A percentile compares a stretch with the other conserved stretches of the same genome.
Evolutionary conservation across 352 stramenopile species (phyloP).

Genomic region (Lagenidium giganteum): DNA sequence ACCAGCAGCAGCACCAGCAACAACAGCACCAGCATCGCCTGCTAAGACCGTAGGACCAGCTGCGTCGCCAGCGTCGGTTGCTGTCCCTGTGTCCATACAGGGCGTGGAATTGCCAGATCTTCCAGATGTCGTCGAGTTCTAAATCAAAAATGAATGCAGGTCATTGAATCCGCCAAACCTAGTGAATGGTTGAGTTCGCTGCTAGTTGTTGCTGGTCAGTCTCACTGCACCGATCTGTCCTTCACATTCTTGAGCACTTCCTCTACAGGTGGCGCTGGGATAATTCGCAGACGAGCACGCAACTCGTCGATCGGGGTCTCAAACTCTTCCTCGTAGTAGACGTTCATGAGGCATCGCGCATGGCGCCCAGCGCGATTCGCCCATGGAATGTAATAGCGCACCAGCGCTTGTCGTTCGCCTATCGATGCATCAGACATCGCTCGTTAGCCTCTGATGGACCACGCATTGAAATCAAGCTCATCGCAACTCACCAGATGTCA

Average conservation of each 20-base stretch:
- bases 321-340: conserved; percentile 96
- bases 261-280: conserved; percentile 10
- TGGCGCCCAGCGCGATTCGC: conserved; percentile 72
- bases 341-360: conserved; percentile 83
- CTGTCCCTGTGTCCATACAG: no score
- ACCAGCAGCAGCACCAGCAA: conserved; percentile 1
- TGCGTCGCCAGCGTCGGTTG: not conserved
- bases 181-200: no score
- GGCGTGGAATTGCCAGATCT: conserved; percentile 42
- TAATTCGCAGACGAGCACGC: conserved; percentile 41
- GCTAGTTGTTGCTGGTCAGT: no score
- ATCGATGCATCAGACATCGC: no score
- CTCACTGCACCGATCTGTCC: no score
- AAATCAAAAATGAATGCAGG: not conserved
- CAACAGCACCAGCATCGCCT: not conserved
- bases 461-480: not conserved
- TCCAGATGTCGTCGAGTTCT: conserved; percentile 32
- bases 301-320: conserved; percentile 88
- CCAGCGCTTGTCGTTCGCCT: conserved; percentile 72
- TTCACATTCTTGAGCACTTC: no score
- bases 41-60: not conserved
- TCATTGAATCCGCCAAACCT: no score
- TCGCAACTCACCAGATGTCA: conserved; percentile 37
- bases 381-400: conserved; percentile 93
- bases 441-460: not conserved